These are phyloP conservation scores for Yarrowia phangngaensis DNA, from an alignment of 805 yeast genomes.

Conservation along the genomic window DNA sequence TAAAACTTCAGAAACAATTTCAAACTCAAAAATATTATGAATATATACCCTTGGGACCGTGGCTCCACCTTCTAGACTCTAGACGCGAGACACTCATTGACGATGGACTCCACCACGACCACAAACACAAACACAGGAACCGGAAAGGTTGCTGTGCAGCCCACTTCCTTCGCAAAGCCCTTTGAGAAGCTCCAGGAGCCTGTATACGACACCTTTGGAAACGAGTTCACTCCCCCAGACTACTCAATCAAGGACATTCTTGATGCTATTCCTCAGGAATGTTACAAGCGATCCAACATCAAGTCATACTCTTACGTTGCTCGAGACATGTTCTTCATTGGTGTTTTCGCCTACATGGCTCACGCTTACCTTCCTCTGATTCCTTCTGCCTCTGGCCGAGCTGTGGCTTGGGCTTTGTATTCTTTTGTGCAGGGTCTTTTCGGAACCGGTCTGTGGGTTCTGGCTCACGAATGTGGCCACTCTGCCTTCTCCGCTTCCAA, in stretches of 20 bases:
- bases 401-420: constrained; percentile 57
- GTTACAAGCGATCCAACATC: constrained; percentile 60
- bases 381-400: constrained; percentile 46
- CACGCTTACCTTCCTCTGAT: constrained; percentile 52
- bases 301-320: constrained; percentile 60
- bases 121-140: constrained; percentile 22
- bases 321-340: constrained; percentile 52
- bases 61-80: background rate
- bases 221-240: constrained; percentile 68
- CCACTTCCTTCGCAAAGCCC: constrained; percentile 23
- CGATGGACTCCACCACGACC: constrained; percentile 22
- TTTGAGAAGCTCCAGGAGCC: constrained; percentile 13
- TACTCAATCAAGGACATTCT: constrained; percentile 71
- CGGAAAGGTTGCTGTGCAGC: constrained; percentile 24
- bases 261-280: constrained; percentile 65
- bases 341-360: constrained; percentile 52
- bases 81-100: too few relatives aligned
- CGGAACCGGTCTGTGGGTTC: constrained; percentile 76
- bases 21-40: background rate
- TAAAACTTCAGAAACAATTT: background rate
- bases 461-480: constrained; percentile 92
- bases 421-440: constrained; percentile 57
- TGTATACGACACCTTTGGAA: constrained; percentile 55
- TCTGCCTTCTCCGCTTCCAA: constrained; percentile 75
- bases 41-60: constrained; percentile 6